Conservation (phyloP, 2,329 filamentous ascomycete genomes). For the Sporothrix luriei region DNA sequence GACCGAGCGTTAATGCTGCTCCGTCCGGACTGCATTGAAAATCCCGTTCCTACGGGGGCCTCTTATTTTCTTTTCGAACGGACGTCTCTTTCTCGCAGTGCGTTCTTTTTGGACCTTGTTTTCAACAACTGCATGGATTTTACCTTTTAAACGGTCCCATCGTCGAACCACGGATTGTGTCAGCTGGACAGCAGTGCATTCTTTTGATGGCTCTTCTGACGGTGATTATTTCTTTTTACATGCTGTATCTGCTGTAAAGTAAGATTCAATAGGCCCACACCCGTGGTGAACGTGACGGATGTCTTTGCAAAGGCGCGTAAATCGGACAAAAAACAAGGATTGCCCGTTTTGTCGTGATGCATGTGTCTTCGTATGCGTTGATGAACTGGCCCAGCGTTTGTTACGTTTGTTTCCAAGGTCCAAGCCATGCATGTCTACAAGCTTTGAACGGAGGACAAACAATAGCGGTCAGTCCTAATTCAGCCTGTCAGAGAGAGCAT, state of each 20-base stretch:
- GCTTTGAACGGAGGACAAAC: slow-evolving; percentile 3
- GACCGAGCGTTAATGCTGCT: slow-evolving; percentile 31
- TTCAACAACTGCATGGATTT: not conserved
- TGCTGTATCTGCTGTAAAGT: not conserved
- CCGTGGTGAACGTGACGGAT: not conserved
- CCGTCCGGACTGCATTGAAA: not conserved
- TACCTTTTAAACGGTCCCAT: not conserved
- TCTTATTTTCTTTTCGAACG: not conserved
- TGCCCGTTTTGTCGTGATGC: not conserved
- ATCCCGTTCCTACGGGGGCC: not conserved
- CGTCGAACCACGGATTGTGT: not conserved
- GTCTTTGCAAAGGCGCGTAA: not conserved
- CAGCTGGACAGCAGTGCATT: not conserved
- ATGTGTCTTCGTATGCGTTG: not conserved
- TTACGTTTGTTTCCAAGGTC: not conserved
- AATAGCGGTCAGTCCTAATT: not conserved
- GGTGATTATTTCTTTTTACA: not conserved
- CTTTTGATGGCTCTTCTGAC: no score
- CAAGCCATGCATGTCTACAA: not conserved
- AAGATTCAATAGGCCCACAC: not conserved
- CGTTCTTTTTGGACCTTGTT: not conserved
- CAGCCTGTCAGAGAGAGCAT: not conserved
- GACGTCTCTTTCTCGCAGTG: slow-evolving; percentile 11
- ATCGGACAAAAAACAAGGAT: not conserved
- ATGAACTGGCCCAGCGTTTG: not conserved